phyloP scores from a whole-genome alignment of 208 protist genomes.

The Trypanosoma brucei region DNA sequence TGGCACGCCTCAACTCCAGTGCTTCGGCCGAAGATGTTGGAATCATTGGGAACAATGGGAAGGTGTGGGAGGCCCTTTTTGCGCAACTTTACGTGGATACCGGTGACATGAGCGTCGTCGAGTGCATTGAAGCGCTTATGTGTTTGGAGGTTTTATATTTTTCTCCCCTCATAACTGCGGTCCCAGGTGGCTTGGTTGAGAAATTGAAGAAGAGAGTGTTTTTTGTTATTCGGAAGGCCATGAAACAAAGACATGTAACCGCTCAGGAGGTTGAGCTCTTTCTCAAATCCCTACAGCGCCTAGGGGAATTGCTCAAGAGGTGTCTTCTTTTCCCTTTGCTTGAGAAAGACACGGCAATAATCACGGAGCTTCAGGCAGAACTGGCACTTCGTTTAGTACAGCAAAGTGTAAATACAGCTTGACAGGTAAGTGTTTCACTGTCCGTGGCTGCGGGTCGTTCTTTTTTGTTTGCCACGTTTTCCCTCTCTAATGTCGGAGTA shows the following conservation, averaged over 20 bases:
- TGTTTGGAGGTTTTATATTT: conserved; percentile 49
- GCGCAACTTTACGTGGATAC: conserved; percentile 44
- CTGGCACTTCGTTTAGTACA: conserved; percentile 9
- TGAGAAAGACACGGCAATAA: neutral
- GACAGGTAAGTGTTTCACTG: no score
- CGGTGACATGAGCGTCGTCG: conserved; percentile 22
- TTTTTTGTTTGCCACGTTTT: no score
- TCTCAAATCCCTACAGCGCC: conserved; percentile 10
- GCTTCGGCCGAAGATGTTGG: neutral
- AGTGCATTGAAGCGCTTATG: conserved; percentile 49
- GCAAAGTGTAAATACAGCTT: neutral
- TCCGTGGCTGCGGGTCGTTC: no score
- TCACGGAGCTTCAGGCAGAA: conserved; percentile 5
- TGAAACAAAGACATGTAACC: neutral
- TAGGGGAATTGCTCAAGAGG: conserved; percentile 21
- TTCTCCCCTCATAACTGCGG: conserved; percentile 34
- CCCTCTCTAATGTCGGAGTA: no score
- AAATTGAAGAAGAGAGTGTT: conserved; percentile 43
- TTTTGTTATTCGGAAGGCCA: neutral
- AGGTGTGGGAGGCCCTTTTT: conserved; percentile 53
- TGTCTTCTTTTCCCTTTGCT: conserved; percentile 24
- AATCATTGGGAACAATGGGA: neutral
- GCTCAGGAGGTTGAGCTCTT: conserved; percentile 4
- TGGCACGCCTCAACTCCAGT: neutral
- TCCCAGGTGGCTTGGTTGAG: conserved; percentile 36